A percentile compares a stretch with the other conserved stretches of the same genome.
Conservation (phyloP, 1,284 basidiomycete species). For the Moniliella sp. region DNA sequence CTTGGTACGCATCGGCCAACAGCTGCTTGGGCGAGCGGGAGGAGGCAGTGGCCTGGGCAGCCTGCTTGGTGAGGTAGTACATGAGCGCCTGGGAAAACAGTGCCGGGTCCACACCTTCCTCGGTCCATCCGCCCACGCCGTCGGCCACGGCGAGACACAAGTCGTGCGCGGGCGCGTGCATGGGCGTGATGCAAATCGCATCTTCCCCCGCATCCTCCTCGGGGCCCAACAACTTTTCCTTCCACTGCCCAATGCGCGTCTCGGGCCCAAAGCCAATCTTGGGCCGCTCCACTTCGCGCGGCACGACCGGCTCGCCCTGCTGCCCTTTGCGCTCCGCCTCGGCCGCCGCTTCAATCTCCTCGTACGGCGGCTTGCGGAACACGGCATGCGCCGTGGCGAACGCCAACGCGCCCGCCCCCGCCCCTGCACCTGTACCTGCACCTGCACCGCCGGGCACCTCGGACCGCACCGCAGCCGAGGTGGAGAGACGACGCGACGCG, state of each 20-base stretch:
- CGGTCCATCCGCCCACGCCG: conserved; percentile 50
- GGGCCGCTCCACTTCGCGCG: too few species aligned
- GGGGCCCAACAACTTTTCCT: conserved; percentile 42
- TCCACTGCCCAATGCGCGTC: conserved; percentile 50
- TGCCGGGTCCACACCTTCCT: conserved; percentile 61
- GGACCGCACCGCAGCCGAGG: too few species aligned
- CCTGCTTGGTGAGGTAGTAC: conserved; percentile 47
- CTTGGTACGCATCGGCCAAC: conserved; percentile 50
- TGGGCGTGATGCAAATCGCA: conserved; percentile 41
- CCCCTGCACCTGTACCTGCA: too few species aligned
- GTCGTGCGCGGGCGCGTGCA: conserved; percentile 41
- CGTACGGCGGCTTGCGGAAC: too few species aligned
- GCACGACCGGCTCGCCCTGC: too few species aligned
- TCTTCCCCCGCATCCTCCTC: conserved; percentile 38
- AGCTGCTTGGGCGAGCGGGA: conserved; percentile 39
- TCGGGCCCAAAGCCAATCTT: conserved; percentile 45
- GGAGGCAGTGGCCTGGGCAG: conserved; percentile 3
- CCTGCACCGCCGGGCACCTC: too few species aligned
- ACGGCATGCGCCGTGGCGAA: too few species aligned
- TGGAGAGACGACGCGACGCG: too few species aligned
- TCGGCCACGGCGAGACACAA: conserved; percentile 53
- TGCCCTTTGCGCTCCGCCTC: too few species aligned
- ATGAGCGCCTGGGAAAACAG: conserved; percentile 49
- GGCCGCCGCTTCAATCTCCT: too few species aligned
- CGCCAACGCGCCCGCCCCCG: too few species aligned